A percentile compares a stretch with the other conserved stretches of the same genome.
Conservation (phyloP, 2,329 filamentous ascomycete genomes). For the Diplodia sapinea region DNA sequence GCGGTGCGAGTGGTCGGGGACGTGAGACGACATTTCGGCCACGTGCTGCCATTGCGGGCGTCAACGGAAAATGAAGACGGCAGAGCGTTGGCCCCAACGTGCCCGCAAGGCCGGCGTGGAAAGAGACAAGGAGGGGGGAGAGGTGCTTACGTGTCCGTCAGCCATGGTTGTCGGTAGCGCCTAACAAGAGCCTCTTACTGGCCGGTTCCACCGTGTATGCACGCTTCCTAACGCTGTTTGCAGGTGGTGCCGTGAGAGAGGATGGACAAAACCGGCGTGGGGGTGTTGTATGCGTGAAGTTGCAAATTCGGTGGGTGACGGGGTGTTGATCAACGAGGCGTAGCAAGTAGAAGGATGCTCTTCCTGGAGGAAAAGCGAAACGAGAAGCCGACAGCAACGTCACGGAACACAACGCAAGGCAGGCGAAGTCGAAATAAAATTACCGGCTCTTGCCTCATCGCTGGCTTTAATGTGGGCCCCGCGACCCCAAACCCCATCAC, state of each 20-base stretch:
- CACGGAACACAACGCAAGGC: too few species aligned
- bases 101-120: background rate
- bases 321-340: conserved; percentile 1
- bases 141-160: conserved; percentile 3
- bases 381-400: too few species aligned
- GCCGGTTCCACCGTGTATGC: too few species aligned
- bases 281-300: background rate
- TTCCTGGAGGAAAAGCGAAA: background rate
- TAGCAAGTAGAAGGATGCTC: conserved; percentile 9
- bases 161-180: background rate
- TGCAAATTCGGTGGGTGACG: conserved; percentile 1
- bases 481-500: conserved; percentile 5
- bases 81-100: too few species aligned
- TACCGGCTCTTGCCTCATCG: background rate
- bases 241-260: background rate
- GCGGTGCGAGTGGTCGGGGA: background rate
- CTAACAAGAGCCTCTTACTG: background rate
- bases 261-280: too few species aligned
- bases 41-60: background rate
- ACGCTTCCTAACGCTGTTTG: background rate
- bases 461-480: conserved; percentile 4
- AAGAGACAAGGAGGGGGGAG: background rate
- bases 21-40: background rate
- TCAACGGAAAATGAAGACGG: background rate
- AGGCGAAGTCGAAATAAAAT: background rate